Percentiles rank a stretch among this genome's conserved stretches.
Conservation (phyloP, 164 flowering plant species). For the Berberis vulgaris region DNA sequence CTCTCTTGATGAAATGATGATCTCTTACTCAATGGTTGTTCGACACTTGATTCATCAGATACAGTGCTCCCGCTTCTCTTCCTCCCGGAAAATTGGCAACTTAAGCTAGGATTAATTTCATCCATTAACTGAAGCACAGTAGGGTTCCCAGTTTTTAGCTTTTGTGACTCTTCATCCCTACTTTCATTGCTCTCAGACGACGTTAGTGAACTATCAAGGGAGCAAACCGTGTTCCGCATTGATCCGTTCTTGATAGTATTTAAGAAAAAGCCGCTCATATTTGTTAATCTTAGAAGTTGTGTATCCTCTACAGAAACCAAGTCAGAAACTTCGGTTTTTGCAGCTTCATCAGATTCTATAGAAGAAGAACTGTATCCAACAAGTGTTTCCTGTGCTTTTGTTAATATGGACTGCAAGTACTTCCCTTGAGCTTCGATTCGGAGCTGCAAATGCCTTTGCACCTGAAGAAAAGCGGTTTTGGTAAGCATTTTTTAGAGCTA, state of each 20-base stretch:
- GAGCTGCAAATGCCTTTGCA: conserved; percentile 88
- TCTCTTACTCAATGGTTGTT: conserved; percentile 30
- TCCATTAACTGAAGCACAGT: conserved; percentile 25
- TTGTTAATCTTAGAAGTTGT: conserved; percentile 54
- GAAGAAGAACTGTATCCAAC: conserved; percentile 43
- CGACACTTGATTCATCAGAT: conserved; percentile 26
- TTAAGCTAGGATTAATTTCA: conserved; percentile 9
- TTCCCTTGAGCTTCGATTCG: conserved; percentile 95
- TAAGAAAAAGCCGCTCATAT: conserved; percentile 25
- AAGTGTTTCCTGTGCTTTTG: conserved; percentile 81
- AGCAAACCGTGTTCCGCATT: conserved; percentile 27
- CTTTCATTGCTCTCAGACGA: conserved; percentile 31
- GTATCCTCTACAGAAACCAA: conserved; percentile 60
- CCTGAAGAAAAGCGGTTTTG: conserved; percentile 30
- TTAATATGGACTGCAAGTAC: conserved; percentile 70
- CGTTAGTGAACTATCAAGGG: conserved; percentile 43
- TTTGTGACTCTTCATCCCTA: conserved; percentile 24
- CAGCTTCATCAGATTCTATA: conserved; percentile 33
- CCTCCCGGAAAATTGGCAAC: conserved; percentile 18
- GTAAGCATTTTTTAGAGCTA: neutral
- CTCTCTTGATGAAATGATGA: conserved; percentile 15
- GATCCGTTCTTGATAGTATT: conserved; percentile 16
- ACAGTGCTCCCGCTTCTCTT: conserved; percentile 38
- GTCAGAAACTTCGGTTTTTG: conserved; percentile 55
- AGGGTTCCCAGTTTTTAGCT: conserved; percentile 9